Percentiles rank a stretch among this genome's conserved stretches.
Conservation (phyloP, 257 asterid species). For the Buddleja alternifolia region DNA sequence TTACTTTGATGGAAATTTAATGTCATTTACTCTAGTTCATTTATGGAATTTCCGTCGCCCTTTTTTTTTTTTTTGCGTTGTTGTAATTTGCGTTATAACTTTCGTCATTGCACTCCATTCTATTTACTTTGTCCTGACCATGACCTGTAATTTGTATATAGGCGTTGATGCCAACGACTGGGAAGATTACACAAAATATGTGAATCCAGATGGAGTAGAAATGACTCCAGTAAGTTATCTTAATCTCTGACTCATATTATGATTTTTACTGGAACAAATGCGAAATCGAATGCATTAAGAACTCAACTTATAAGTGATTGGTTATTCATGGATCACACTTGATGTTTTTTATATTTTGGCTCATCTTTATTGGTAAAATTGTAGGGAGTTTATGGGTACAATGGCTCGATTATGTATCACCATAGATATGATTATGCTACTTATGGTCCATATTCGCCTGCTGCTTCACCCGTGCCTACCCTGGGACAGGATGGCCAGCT, state of each 20-base stretch:
- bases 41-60: background rate
- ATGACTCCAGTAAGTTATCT: constrained; percentile 45
- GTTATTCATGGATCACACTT: background rate
- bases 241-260: background rate
- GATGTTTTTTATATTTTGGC: background rate
- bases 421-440: constrained; percentile 63
- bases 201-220: constrained; percentile 57
- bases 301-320: background rate
- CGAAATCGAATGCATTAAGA: too few relatives aligned
- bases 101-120: background rate
- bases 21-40: background rate
- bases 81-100: background rate
- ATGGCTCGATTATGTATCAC: constrained; percentile 63
- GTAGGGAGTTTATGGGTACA: constrained; percentile 76
- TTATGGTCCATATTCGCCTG: constrained; percentile 71
- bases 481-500: constrained; percentile 68
- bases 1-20: background rate
- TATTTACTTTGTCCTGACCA: background rate
- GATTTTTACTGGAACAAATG: background rate
- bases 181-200: constrained; percentile 57
- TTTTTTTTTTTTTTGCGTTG: background rate
- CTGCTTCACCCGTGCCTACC: constrained; percentile 65
- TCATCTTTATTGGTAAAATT: background rate
- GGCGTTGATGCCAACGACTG: constrained; percentile 52
- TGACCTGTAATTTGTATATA: constrained; percentile 12